Evolutionary conservation across 129 eudicot species (phyloP).

Genomic region (Lactuca sativa): DNA sequence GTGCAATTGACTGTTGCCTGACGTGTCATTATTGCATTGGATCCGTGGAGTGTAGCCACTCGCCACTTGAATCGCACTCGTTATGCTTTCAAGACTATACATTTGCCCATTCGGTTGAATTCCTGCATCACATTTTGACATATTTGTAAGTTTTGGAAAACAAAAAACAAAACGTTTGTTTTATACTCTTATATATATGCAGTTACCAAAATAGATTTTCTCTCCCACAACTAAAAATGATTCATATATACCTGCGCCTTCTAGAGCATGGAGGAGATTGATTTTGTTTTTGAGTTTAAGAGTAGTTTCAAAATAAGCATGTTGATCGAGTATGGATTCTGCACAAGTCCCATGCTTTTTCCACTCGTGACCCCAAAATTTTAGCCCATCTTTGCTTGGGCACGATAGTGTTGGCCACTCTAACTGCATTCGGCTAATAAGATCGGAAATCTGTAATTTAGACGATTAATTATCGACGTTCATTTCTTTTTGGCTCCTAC

Average conservation of each 20-base stretch:
- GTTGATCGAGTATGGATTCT: slow-evolving; percentile 53
- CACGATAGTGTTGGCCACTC: slow-evolving; percentile 76
- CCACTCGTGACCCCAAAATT: slow-evolving; percentile 81
- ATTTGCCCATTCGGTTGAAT: slow-evolving; percentile 44
- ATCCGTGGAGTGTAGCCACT: slow-evolving; percentile 54
- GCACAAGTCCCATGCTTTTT: slow-evolving; percentile 81
- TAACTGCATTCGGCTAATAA: slow-evolving; percentile 37
- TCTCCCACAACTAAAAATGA: no score
- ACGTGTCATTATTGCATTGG: slow-evolving; percentile 55
- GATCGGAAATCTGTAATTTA: slow-evolving; percentile 41
- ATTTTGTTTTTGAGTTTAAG: slow-evolving; percentile 49
- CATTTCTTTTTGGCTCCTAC: no score
- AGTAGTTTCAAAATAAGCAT: slow-evolving; percentile 50
- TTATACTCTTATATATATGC: no score
- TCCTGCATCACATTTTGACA: slow-evolving; percentile 34
- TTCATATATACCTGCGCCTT: slow-evolving; percentile 44
- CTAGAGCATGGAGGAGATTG: slow-evolving; percentile 52
- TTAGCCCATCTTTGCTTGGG: slow-evolving; percentile 50
- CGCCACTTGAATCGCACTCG: slow-evolving; percentile 42
- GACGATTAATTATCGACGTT: neutral
- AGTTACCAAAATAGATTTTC: no score
- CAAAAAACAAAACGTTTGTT: neutral
- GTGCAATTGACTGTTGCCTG: slow-evolving; percentile 57
- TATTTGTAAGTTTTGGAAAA: neutral
- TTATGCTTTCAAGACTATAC: slow-evolving; percentile 39